Percentiles rank a stretch among this genome's conserved stretches.
Conservation (phyloP, 164 flowering plant species). For the Paratinospora sagittata region DNA sequence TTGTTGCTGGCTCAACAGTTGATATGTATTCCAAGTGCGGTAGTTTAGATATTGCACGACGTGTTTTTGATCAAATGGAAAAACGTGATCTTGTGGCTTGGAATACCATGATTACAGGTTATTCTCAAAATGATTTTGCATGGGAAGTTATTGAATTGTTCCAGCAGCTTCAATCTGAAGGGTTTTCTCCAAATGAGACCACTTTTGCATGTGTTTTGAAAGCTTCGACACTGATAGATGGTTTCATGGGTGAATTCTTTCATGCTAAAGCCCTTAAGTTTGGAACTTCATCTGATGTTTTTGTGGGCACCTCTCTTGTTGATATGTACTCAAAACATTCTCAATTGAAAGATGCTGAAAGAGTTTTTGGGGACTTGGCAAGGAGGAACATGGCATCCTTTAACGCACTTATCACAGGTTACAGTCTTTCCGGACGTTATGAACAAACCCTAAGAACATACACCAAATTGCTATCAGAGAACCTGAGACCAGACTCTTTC, state of each 20-base stretch:
- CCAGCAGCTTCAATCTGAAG: conserved; percentile 5
- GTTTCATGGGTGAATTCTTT: not conserved
- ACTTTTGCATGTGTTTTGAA: conserved; percentile 8
- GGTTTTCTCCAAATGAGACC: conserved; percentile 10
- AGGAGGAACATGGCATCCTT: conserved; percentile 4
- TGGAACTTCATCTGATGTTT: not conserved
- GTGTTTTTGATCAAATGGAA: conserved; percentile 6
- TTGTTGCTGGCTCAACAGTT: conserved; percentile 3
- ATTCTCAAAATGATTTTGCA: conserved; percentile 1
- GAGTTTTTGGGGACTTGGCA: conserved; percentile 7
- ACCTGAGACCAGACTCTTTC: conserved; percentile 8
- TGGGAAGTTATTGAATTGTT: conserved; percentile 4
- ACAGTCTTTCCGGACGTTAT: not conserved
- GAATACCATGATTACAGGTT: conserved; percentile 11
- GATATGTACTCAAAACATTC: conserved; percentile 11
- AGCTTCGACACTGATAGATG: conserved; percentile 4
- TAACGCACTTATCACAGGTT: conserved; percentile 11
- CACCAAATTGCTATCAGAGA: not conserved
- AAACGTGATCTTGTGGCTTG: conserved; percentile 10
- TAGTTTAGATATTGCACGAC: conserved; percentile 1
- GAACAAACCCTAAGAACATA: not conserved
- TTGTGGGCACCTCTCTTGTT: conserved; percentile 11
- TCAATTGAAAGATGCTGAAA: conserved; percentile 4
- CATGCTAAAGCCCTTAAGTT: conserved; percentile 3
- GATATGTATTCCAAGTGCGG: conserved; percentile 9